Evolutionary conservation across 495 filamentous ascomycete species (phyloP).

Genomic region (Bombardia bombarda): DNA sequence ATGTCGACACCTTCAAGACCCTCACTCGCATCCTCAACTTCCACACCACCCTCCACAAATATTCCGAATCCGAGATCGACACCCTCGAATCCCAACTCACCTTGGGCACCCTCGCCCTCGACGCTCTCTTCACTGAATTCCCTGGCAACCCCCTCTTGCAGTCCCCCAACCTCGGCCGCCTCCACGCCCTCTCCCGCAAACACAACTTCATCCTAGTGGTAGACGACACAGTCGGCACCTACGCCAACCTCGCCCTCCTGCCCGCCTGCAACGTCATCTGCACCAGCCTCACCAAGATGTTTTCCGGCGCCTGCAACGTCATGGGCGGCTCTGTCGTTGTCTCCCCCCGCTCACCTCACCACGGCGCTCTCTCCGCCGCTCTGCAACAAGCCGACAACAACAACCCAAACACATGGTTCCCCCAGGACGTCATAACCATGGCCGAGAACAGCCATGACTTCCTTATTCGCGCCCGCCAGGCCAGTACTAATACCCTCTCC

Average conservation of each 20-base stretch:
- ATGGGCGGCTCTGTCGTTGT: conserved; percentile 16
- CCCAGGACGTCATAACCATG: conserved; percentile 12
- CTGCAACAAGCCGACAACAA: not conserved
- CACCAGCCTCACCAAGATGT: conserved; percentile 24
- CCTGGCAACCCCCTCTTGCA: conserved; percentile 21
- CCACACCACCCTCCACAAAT: not conserved
- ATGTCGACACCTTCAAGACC: conserved; percentile 22
- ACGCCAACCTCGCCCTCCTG: conserved; percentile 9
- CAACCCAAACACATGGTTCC: conserved; percentile 10
- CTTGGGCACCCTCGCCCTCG: not conserved
- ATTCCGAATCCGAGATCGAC: conserved; percentile 1
- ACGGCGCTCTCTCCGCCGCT: not conserved
- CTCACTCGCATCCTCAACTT: conserved; percentile 5
- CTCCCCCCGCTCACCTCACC: not conserved
- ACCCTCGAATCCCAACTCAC: not conserved
- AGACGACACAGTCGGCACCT: conserved; percentile 21
- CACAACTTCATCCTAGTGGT: conserved; percentile 12
- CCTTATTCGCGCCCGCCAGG: conserved; percentile 1
- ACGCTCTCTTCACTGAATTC: conserved; percentile 19
- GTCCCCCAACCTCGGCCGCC: conserved; percentile 6
- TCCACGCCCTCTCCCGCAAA: not conserved
- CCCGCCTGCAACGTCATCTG: conserved; percentile 11
- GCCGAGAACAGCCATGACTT: conserved; percentile 17
- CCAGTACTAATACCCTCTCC: conserved; percentile 7
- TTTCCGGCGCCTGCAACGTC: conserved; percentile 18